Conservation (phyloP, 768 basidiomycete genomes). For the Trametes cubensis region DNA sequence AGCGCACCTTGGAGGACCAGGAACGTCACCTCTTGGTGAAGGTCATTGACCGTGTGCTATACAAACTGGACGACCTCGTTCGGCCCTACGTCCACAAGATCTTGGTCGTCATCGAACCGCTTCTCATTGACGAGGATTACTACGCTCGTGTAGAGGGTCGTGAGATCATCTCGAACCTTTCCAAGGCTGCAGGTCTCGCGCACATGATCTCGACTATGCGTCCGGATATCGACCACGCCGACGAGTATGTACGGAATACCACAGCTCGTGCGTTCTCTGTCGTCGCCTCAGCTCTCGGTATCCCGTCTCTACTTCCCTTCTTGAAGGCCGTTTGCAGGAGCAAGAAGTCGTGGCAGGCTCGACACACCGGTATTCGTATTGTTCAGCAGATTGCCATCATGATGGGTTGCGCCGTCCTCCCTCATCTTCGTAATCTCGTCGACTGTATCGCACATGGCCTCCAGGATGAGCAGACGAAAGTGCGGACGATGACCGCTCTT, state of each 20-base stretch:
- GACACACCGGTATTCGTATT: conserved; percentile 98
- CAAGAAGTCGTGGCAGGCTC: conserved; percentile 99
- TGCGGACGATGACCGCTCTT: conserved; percentile 93
- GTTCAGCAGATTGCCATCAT: conserved; percentile 99
- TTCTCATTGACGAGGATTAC: conserved; percentile 98
- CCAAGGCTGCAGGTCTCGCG: conserved; percentile 97
- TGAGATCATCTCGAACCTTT: conserved; percentile 98
- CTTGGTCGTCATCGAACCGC: conserved; percentile 97
- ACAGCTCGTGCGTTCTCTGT: conserved; percentile 99
- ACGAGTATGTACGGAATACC: conserved; percentile 99
- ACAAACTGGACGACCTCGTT: conserved; percentile 98
- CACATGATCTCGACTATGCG: conserved; percentile 99
- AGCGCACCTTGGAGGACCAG: conserved; percentile 95
- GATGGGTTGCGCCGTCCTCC: conserved; percentile 99
- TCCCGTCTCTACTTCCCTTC: conserved; percentile 96
- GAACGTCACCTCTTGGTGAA: conserved; percentile 98
- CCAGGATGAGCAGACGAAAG: conserved; percentile 94
- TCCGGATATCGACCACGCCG: conserved; percentile 98
- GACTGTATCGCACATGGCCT: conserved; percentile 94
- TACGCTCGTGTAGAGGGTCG: conserved; percentile 97
- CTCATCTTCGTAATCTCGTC: conserved; percentile 94
- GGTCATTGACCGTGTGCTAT: conserved; percentile 97
- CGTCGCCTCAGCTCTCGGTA: conserved; percentile 97
- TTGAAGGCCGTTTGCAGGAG: conserved; percentile 97
- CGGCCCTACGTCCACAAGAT: conserved; percentile 99